Base-by-base conservation (phyloP, 148 eudicot genomes). In the Dianthus caryophyllus region DNA sequence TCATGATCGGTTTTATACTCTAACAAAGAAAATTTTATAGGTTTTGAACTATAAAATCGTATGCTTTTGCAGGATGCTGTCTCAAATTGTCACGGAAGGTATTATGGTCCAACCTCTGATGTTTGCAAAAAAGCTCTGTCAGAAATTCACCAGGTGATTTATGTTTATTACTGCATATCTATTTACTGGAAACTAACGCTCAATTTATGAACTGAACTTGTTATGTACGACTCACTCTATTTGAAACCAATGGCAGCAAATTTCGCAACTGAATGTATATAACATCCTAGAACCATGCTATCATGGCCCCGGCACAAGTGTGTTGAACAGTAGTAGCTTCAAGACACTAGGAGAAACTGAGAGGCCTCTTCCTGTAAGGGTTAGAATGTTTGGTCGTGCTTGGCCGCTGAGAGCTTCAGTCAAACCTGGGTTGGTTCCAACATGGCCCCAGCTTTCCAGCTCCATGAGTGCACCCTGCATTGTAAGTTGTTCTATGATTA, bases 371-470 rank as follows among this genome's bases (percentile, higher is more conserved):
- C 82, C 90, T 14, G 95, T 93, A 24, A 83, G 98, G 69, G 88
- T 77, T 59, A 84, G 98, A 78, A 87, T 93, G 79, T 93, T 85
- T 82, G 98, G 98, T 2, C 95, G 98, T 17, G 91, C 98, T 22
- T 93, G 98, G 98, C 98, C 98, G 66, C 70, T 78, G 36, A 76
- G 87, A 79, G 98, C 98, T 68, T 83, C 92, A 0, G 98, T 89
- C 1, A 82, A 81, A 81, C 87, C 70, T 41, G 98, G 96, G 39
- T 62, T 68, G 15, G 92, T 90, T 64, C 96, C 96, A 46, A 78
- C 90, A 58, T 93, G 98, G 98, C 95, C 96, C n/a, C 80, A 93
- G 66, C 83, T 93, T 65, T 60, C 83, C 51, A 78, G 79, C 59
- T 57, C 78, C 11, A 66, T 53, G 13, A 22, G 16, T 49, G 92